These are phyloP conservation scores for Mycena amicta DNA, from an alignment of 768 basidiomycete genomes.

Conservation along the genomic window DNA sequence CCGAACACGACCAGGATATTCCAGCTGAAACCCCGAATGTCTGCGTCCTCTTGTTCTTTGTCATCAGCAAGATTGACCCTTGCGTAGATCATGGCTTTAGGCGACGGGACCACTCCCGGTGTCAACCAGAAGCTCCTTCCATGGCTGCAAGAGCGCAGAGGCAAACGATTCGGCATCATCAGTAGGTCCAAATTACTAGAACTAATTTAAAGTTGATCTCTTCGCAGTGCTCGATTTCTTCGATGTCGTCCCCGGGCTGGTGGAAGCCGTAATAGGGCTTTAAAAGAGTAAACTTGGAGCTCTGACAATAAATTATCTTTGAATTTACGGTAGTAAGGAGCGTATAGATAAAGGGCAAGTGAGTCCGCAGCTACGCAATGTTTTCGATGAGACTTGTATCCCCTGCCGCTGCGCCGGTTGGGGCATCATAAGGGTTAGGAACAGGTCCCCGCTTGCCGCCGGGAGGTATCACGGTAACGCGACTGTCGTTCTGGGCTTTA, in stretches of 20 bases:
- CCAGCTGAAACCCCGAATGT: constrained; percentile 41
- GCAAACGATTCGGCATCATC: constrained; percentile 48
- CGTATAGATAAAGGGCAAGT: no score
- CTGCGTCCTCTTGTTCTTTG: constrained; percentile 2
- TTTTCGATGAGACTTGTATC: neutral
- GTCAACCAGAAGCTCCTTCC: constrained; percentile 49
- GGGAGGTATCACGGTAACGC: neutral
- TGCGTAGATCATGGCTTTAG: constrained; percentile 45
- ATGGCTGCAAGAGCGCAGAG: constrained; percentile 44
- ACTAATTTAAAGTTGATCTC: neutral
- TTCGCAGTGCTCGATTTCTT: constrained; percentile 51
- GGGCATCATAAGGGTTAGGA: neutral
- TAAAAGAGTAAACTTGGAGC: no score
- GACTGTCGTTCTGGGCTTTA: neutral
- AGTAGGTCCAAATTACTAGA: no score
- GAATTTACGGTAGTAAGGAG: no score
- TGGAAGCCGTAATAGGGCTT: constrained; percentile 49
- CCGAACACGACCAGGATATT: constrained; percentile 38
- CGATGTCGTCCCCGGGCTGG: constrained; percentile 45
- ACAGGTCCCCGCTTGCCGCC: neutral
- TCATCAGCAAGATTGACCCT: neutral
- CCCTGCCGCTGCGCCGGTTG: neutral
- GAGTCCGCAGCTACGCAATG: no score
- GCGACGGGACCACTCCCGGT: constrained; percentile 40
- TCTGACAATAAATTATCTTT: no score